Conservation (phyloP, 1,139 yeast species). For the Zygoascus hellenicus region DNA sequence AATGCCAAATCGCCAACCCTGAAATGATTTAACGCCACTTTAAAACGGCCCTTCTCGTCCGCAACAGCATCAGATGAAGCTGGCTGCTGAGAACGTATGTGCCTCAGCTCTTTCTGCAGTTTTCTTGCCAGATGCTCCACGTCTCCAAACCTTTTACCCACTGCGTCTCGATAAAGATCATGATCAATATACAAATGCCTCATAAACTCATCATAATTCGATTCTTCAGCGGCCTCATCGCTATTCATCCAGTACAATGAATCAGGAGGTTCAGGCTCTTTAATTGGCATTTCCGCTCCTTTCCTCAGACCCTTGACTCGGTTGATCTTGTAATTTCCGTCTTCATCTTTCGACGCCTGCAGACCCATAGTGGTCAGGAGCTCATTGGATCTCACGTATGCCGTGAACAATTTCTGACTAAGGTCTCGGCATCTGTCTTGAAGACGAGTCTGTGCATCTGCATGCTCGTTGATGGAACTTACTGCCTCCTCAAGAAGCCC, state of each 20-base stretch:
- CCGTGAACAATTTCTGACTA: constrained; percentile 34
- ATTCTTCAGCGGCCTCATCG: constrained; percentile 22
- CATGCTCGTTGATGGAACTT: constrained; percentile 26
- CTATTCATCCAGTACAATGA: constrained; percentile 31
- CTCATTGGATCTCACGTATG: constrained; percentile 46
- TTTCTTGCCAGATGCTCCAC: constrained; percentile 89
- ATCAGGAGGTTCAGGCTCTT: constrained; percentile 14
- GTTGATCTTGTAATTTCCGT: constrained; percentile 28
- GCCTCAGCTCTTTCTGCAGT: constrained; percentile 67
- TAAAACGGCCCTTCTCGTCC: constrained; percentile 39
- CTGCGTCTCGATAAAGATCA: constrained; percentile 55
- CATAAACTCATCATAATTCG: constrained; percentile 26
- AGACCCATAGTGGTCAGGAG: constrained; percentile 78
- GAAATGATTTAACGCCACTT: constrained; percentile 60
- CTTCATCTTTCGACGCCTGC: constrained; percentile 32
- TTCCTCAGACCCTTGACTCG: constrained; percentile 32
- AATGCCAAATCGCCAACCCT: constrained; percentile 68
- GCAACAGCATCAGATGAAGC: not conserved
- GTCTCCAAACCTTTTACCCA: constrained; percentile 74
- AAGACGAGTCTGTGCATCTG: constrained; percentile 3
- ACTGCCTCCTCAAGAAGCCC: constrained; percentile 28
- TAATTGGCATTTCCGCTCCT: constrained; percentile 9
- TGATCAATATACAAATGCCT: constrained; percentile 40
- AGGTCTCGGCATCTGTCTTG: constrained; percentile 29
- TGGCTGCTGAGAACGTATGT: constrained; percentile 35